A percentile compares a stretch with the other conserved stretches of the same genome.
Conservation (phyloP, 768 basidiomycete species). For the Astraeus odoratus region DNA sequence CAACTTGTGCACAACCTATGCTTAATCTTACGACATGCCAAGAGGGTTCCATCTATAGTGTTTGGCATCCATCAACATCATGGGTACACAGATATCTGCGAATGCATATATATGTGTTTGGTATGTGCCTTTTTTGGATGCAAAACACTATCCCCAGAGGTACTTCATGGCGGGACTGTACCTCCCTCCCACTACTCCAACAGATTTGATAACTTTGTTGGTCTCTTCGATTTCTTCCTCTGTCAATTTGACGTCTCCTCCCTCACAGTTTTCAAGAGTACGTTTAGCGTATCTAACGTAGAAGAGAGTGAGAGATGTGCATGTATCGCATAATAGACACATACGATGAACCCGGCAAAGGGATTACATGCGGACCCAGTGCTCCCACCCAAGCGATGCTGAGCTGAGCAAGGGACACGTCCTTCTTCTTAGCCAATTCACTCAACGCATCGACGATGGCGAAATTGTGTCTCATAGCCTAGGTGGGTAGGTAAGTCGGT, state of each 20-base stretch:
- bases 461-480: slow-evolving; percentile 37
- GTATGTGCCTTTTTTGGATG: too few species aligned
- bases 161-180: slow-evolving; percentile 20
- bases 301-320: background rate
- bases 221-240: slow-evolving; percentile 36
- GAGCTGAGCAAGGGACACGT: slow-evolving; percentile 38
- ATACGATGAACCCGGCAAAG: slow-evolving; percentile 44
- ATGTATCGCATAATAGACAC: slow-evolving; percentile 7
- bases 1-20: too few species aligned
- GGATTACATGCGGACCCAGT: slow-evolving; percentile 37
- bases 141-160: background rate
- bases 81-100: too few species aligned
- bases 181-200: slow-evolving; percentile 34
- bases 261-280: slow-evolving; percentile 40
- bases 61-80: too few species aligned
- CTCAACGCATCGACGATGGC: slow-evolving; percentile 36
- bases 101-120: too few species aligned
- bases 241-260: slow-evolving; percentile 35
- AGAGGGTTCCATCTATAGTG: too few species aligned
- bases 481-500: slow-evolving; percentile 4
- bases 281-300: slow-evolving; percentile 28
- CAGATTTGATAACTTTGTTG: slow-evolving; percentile 27
- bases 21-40: too few species aligned
- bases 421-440: slow-evolving; percentile 35
- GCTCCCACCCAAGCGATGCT: slow-evolving; percentile 39